Evolutionary conservation across 331 rosid species (phyloP).

Genomic region (Cydonia oblonga): DNA sequence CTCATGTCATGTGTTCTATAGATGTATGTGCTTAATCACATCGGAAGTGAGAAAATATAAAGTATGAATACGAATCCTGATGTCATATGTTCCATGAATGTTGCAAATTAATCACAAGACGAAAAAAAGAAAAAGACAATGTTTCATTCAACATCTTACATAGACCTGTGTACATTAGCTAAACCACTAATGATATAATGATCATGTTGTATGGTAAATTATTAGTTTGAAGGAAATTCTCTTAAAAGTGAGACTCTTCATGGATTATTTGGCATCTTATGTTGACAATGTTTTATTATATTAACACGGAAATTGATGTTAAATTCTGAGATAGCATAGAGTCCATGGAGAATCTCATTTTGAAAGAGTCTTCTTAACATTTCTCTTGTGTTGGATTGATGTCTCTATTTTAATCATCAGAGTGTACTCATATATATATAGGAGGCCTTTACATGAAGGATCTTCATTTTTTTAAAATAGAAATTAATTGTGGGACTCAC

Average conservation of each 20-base stretch:
- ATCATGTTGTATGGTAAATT: neutral
- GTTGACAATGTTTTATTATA: too few relatives aligned
- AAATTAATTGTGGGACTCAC: too few relatives aligned
- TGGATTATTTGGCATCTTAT: too few relatives aligned
- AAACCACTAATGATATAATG: neutral
- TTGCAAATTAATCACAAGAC: neutral
- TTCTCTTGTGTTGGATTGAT: neutral
- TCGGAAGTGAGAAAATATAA: neutral
- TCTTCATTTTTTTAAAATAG: too few relatives aligned
- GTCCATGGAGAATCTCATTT: too few relatives aligned
- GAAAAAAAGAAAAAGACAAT: too few relatives aligned
- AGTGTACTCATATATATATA: neutral
- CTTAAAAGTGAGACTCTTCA: too few relatives aligned
- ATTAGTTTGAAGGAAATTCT: neutral
- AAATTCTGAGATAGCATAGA: too few relatives aligned
- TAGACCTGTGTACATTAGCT: neutral
- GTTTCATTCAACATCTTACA: neutral
- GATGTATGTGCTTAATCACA: neutral
- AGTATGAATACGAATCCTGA: neutral
- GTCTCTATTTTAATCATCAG: neutral
- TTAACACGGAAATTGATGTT: too few relatives aligned
- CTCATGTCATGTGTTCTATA: neutral
- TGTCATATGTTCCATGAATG: neutral
- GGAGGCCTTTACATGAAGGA: too few relatives aligned
- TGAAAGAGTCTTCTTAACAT: too few relatives aligned